These are phyloP conservation scores for Rugonectria rugulosa DNA, from an alignment of 2,329 filamentous ascomycete genomes.

Conservation along the genomic window DNA sequence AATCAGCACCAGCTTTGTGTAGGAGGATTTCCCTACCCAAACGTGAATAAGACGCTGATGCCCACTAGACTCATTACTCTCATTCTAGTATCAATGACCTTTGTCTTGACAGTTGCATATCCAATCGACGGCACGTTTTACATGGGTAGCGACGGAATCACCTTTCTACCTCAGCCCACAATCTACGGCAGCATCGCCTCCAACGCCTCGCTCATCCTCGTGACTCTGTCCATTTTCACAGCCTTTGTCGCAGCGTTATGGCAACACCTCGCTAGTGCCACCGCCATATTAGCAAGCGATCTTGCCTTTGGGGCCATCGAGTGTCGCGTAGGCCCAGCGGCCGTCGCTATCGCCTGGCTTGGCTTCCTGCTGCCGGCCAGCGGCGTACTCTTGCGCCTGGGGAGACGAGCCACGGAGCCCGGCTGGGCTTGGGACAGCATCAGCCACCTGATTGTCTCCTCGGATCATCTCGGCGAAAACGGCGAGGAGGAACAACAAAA, in stretches of 20 bases:
- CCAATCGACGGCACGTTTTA: too few species aligned
- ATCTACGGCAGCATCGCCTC: too few species aligned
- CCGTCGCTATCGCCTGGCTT: neutral
- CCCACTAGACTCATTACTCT: neutral
- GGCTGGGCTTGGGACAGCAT: too few species aligned
- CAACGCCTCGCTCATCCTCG: neutral
- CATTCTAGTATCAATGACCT: too few species aligned
- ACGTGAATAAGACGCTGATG: too few species aligned
- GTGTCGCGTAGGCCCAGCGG: neutral
- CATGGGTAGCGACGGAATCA: too few species aligned
- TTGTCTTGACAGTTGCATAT: too few species aligned
- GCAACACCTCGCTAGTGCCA: neutral
- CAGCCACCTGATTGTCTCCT: too few species aligned
- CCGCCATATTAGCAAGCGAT: neutral
- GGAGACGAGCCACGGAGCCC: neutral
- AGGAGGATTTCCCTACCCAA: neutral
- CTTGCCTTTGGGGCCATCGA: neutral
- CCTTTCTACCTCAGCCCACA: too few species aligned
- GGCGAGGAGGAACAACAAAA: neutral
- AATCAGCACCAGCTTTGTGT: neutral
- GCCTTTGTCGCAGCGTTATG: constrained; percentile 3
- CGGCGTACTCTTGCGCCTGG: neutral
- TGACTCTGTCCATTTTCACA: neutral
- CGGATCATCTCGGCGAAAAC: neutral
- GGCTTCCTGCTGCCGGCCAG: neutral